Percentiles rank a stretch among this genome's conserved stretches.
Evolutionary conservation across 805 yeast genomes (phyloP).

Genomic region (Huiozyma sinensis): DNA sequence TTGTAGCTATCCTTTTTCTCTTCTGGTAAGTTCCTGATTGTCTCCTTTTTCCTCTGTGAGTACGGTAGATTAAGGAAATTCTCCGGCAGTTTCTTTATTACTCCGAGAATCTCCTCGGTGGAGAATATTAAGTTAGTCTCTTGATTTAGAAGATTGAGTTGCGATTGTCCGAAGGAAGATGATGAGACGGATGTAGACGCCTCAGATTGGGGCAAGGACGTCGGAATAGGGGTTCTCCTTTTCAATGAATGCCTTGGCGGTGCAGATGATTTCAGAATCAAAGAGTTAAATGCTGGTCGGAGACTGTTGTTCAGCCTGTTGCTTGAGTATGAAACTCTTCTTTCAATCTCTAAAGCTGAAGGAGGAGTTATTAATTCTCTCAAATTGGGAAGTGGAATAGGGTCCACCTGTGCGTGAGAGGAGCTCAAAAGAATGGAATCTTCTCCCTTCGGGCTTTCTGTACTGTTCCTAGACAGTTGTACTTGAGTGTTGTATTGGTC

Average conservation of each 20-base stretch:
- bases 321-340: slow-evolving; percentile 5
- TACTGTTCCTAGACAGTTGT: no score
- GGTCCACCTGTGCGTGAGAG: slow-evolving; percentile 28
- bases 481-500: no score
- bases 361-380: slow-evolving; percentile 9
- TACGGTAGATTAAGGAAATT: slow-evolving; percentile 49
- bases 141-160: no score
- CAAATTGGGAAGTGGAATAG: slow-evolving; percentile 29
- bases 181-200: no score
- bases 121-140: no score
- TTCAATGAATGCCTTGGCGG: slow-evolving; percentile 1
- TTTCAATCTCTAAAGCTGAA: slow-evolving; percentile 9
- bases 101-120: no score
- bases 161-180: no score
- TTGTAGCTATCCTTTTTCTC: slow-evolving; percentile 29
- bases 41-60: slow-evolving; percentile 43
- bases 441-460: no score
- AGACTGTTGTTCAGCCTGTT: not conserved
- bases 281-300: not conserved
- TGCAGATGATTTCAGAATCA: not conserved
- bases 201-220: not conserved
- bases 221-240: not conserved
- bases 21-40: slow-evolving; percentile 29
- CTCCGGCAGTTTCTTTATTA: slow-evolving; percentile 34
- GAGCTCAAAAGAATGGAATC: slow-evolving; percentile 12